Evolutionary conservation across 805 yeast genomes (phyloP), one percentile per base, ranked within the genome.

Genomic region (Cyberlindnera veronae): DNA sequence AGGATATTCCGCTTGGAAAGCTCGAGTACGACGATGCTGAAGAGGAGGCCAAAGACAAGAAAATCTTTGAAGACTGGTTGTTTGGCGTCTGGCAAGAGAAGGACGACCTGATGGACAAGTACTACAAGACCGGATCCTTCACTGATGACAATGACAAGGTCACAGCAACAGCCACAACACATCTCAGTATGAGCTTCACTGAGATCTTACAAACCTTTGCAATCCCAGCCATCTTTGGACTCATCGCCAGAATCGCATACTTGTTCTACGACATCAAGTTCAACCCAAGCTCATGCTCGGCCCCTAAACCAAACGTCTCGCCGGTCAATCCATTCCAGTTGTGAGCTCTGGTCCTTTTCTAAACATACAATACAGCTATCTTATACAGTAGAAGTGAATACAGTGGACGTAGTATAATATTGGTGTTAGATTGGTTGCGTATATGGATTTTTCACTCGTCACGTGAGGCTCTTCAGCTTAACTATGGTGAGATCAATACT

Each of bases 41-140:
- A n/a, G 73, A 72, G 42, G 68, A 64, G 28, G 54, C 46, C n/a
- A 45, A 39, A 11, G 63, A 63, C 32, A 60, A 72, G 52, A 51
- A 62, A 35, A 55, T 50, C 30, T 89, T 93, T 55, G 84, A 80
- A 38, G 63, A 72, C 18, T 93, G 99, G 99, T 62, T 93, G 33
- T 71, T 68, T 45, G 62, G 71, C 3, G 63, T 76, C 10, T 93
- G 98, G 98, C 55, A 64, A 15, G 81, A 77, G 48, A 93, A 93
- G 61, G 98, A 93, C 61, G 63, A 60, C 34, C 59, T 82, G 35
- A 68, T 93, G 77, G 79, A 73, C n/a, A 56, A 59, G 14, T 86
- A 77, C 53, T 81, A 76, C 54, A 55, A 65, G 12, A 63, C 66
- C 11, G 89, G 91, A 7, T 48, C 67, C 2, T 81, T 83, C 45